phyloP scores from a whole-genome alignment of 257 asterid species.

The Solanum stenotomum region DNA sequence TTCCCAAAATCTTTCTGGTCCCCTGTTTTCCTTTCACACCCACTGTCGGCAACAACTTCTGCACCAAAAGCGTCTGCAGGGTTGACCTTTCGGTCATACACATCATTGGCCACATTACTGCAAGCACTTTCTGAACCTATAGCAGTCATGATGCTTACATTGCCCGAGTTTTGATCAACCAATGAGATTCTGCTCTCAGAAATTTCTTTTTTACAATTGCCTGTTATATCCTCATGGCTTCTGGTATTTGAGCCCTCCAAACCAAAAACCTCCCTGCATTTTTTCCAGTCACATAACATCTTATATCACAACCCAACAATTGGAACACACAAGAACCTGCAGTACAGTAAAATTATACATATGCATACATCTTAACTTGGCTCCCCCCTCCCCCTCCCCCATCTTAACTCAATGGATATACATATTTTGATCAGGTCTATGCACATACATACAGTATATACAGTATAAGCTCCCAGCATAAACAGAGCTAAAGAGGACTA shows the following conservation, averaged over 20 bases:
- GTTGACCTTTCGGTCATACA: background rate
- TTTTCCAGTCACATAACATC: background rate
- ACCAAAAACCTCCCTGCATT: slow-evolving; percentile 32
- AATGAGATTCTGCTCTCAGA: background rate
- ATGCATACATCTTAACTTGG: background rate
- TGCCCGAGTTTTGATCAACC: slow-evolving; percentile 9
- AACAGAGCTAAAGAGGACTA: background rate
- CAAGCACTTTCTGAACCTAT: background rate
- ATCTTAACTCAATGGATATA: background rate
- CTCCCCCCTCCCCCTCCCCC: background rate
- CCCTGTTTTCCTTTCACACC: background rate
- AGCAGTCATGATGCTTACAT: slow-evolving; percentile 1
- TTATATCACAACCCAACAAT: background rate
- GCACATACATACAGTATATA: background rate
- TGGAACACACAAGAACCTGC: background rate
- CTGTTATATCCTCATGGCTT: slow-evolving; percentile 2
- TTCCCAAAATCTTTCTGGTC: background rate
- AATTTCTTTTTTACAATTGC: background rate
- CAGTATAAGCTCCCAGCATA: background rate
- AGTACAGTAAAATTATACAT: background rate
- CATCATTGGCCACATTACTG: slow-evolving; percentile 1
- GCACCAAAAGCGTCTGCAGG: slow-evolving; percentile 3
- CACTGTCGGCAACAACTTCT: background rate
- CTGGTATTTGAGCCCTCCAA: slow-evolving; percentile 4
- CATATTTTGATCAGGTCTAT: background rate